Evolutionary conservation across 2,329 filamentous ascomycete genomes (phyloP), one percentile per base, ranked within the genome.

Genomic region (Ustilaginoidea virens): DNA sequence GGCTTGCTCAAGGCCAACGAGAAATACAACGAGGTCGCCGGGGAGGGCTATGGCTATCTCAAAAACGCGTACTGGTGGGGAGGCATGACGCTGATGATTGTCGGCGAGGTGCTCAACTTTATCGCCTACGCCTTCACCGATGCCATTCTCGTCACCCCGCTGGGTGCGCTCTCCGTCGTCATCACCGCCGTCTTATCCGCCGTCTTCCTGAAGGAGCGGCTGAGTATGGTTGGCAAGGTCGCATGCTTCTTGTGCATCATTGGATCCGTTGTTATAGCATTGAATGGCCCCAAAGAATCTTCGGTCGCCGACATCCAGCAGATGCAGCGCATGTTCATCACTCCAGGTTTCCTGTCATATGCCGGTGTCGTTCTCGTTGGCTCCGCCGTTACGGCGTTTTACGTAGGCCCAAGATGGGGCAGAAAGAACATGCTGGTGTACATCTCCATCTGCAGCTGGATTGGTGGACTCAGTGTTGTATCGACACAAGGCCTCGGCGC

Each of bases 341-440:
- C 80, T 0, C 87, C 90, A 0, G 85, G 81, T 1, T 96, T 96
- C 46, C 59, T 96, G 38, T 68, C 65, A 25, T 98, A 90, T 49
- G 70, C 82, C 0, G 87, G 86, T 19, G 65, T 94, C 26, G 68
- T 96, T 38, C 68, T 96, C 20, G 46, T 90, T 15, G 81, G 74
- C 1, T 79, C 74, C 33, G 43, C 60, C 8, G 68, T 85, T 36
- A 71, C 80, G 20, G 83, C 83, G 1, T 55, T 90, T 27, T 96
- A 77, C 66, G 75, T 71, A 23, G 90, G 73, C 0, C 90, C 90
- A 11, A 69, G 78, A 44, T 98, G 87, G 49, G 90, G 86, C 27
- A 94, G 92, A 59, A 87, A 83, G 65, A 87, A 80, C 46, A 96
- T 98, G 90, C 66, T 98, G 52, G 85, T 96, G 19, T 96, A 98